Conservation (phyloP, 2,329 filamentous ascomycete genomes). For the Penicillium italicum region DNA sequence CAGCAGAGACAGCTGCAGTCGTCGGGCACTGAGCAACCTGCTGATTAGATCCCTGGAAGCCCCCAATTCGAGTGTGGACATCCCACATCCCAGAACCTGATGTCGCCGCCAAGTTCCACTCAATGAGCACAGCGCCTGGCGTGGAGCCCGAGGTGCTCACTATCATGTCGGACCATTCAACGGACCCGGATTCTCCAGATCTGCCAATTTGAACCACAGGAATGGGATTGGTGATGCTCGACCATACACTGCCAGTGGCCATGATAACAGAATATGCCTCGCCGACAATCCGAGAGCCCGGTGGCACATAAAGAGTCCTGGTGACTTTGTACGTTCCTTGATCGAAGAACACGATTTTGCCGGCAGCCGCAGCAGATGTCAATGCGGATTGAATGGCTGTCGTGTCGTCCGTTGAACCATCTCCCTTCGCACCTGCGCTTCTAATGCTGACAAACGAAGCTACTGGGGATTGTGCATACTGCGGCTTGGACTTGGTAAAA, state of each 20-base stretch:
- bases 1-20: constrained; percentile 35
- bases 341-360: constrained; percentile 56
- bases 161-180: constrained; percentile 71
- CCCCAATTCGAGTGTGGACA: constrained; percentile 51
- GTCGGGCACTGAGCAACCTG: constrained; percentile 44
- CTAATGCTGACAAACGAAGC: constrained; percentile 46
- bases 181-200: constrained; percentile 59
- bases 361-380: constrained; percentile 46
- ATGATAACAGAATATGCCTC: constrained; percentile 56
- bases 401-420: constrained; percentile 59
- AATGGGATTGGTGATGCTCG: constrained; percentile 56
- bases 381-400: constrained; percentile 57
- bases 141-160: constrained; percentile 65
- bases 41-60: constrained; percentile 50
- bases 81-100: constrained; percentile 55
- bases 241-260: constrained; percentile 55
- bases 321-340: constrained; percentile 53
- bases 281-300: constrained; percentile 52
- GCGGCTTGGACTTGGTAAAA: constrained; percentile 52
- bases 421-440: constrained; percentile 45
- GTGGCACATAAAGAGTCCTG: constrained; percentile 47
- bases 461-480: constrained; percentile 45
- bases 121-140: constrained; percentile 65
- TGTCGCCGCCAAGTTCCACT: constrained; percentile 65
- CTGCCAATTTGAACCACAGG: constrained; percentile 66